Evolutionary conservation across 1,284 basidiomycete species (phyloP).

Genomic region (Cutaneotrichosporon sp.): DNA sequence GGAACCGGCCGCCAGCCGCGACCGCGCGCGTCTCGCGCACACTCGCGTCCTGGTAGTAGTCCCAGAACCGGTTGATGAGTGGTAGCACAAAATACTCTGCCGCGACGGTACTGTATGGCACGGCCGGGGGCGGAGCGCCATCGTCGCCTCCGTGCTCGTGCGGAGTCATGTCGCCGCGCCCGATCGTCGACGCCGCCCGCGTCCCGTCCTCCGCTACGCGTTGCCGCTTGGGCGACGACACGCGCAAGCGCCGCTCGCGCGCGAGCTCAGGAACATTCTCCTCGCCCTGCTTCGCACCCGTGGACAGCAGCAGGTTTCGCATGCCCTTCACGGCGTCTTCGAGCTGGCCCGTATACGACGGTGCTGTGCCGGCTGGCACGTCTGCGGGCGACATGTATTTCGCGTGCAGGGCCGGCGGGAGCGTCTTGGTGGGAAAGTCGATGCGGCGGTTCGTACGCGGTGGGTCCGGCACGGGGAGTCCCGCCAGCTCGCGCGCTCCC

Average conservation of each 20-base stretch:
- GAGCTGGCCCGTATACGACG: conserved; percentile 22
- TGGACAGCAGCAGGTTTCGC: conserved; percentile 33
- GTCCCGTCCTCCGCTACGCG: conserved; percentile 30
- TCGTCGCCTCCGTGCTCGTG: neutral
- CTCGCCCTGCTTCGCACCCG: conserved; percentile 34
- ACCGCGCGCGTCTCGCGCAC: conserved; percentile 64
- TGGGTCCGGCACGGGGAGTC: conserved; percentile 54
- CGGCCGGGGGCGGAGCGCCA: conserved; percentile 20
- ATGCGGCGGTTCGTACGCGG: conserved; percentile 20
- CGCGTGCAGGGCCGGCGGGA: conserved; percentile 65
- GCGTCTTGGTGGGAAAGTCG: conserved; percentile 70
- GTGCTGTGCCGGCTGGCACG: neutral
- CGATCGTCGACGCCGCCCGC: conserved; percentile 5
- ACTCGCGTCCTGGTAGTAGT: conserved; percentile 75
- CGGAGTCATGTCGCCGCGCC: neutral
- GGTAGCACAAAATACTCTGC: conserved; percentile 82
- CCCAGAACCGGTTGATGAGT: conserved; percentile 82
- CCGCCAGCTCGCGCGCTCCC: conserved; percentile 77
- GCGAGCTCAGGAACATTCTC: conserved; percentile 57
- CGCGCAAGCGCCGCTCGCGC: conserved; percentile 68
- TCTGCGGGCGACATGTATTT: conserved; percentile 55
- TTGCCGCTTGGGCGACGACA: conserved; percentile 49
- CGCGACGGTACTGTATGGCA: conserved; percentile 65
- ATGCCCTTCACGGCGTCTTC: conserved; percentile 35
- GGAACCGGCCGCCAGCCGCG: conserved; percentile 53